Conservation (phyloP, 768 basidiomycete genomes). For the Strobilomyces echinocephalus region DNA sequence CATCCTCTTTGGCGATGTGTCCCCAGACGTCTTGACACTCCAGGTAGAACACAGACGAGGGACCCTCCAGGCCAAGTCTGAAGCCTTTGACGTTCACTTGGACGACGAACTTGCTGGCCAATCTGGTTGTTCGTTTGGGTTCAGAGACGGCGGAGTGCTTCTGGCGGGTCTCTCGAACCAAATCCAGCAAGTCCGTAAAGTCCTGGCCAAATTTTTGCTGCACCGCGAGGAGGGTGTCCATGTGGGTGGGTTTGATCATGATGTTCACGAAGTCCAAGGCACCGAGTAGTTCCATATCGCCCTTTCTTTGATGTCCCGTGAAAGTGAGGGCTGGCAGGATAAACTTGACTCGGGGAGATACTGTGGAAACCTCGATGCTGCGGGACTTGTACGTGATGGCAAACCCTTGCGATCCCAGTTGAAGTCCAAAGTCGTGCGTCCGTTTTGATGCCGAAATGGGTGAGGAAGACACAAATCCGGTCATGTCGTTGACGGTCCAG, state of each 20-base stretch:
- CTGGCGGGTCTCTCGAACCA: conserved; percentile 59
- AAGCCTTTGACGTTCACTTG: conserved; percentile 74
- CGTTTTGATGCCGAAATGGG: conserved; percentile 29
- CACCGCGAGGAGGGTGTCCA: conserved; percentile 78
- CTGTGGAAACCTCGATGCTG: conserved; percentile 29
- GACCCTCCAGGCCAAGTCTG: conserved; percentile 71
- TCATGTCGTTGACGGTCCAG: conserved; percentile 56
- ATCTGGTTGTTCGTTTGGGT: conserved; percentile 10
- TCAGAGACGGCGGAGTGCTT: conserved; percentile 16
- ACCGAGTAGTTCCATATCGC: conserved; percentile 47
- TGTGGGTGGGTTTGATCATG: conserved; percentile 74
- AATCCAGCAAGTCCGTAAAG: conserved; percentile 70
- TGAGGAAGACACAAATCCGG: conserved; percentile 44
- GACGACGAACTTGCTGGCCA: conserved; percentile 38
- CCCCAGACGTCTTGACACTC: conserved; percentile 75
- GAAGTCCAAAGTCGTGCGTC: conserved; percentile 55
- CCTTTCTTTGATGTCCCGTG: conserved; percentile 51
- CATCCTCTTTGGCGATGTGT: conserved; percentile 41
- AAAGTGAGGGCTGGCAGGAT: conserved; percentile 62
- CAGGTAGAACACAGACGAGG: conserved; percentile 65
- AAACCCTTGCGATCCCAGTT: conserved; percentile 56
- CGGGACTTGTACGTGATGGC: conserved; percentile 50
- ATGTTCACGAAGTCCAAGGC: conserved; percentile 67
- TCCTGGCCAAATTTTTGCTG: conserved; percentile 90
- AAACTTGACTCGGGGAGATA: conserved; percentile 53